Evolutionary conservation across 2,329 filamentous ascomycete species (phyloP), one percentile per base, ranked within the genome.

Genomic region (Clonostachys rosea): DNA sequence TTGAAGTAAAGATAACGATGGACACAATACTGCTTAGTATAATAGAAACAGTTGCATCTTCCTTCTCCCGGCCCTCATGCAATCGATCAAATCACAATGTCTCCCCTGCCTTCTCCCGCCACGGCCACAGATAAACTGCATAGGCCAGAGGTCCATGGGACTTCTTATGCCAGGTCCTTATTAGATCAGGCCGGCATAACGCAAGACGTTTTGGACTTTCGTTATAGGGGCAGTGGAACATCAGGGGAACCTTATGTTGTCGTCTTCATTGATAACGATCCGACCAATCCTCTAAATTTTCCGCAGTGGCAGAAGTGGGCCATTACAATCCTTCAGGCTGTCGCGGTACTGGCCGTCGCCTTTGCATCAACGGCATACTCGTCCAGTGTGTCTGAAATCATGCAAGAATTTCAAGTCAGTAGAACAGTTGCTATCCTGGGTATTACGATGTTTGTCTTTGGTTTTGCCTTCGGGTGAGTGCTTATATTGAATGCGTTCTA

Each of bases 321-420:
- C 16, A 76, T 83, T 54, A 84, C 81, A 2, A 58, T 76, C 42
- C 58, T 81, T 42, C 77, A 81, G 43, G 81, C 83, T 11, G 54
- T 85, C 18, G 76, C 83, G 17, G 84, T 83, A 1, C 69, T 88
- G 42, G 82, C 71, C 24, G 81, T 87, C 20, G 72, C 84, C 9
- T 82, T 87, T 54, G 78, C 78, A 40, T 85, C 81, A 12, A 81
- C 78, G 4, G 82, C 82, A 13, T 84, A 77, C 59, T 75, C 74
- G 6, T 76, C 78, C 41, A 12, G n/a, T 34, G 20, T 44, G 5
- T 7, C 13, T 12, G 42, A 35, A 14, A 18, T 44, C 14, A 44
- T 44, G 42, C 16, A 14, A 18, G 18, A 18, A 18, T 18, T 18
- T 18, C 18, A 18, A 16, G 52, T 50, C 1, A 41, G 53, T 12